Conservation (phyloP, 164 flowering plant species). For the Kingdonia uniflora region DNA sequence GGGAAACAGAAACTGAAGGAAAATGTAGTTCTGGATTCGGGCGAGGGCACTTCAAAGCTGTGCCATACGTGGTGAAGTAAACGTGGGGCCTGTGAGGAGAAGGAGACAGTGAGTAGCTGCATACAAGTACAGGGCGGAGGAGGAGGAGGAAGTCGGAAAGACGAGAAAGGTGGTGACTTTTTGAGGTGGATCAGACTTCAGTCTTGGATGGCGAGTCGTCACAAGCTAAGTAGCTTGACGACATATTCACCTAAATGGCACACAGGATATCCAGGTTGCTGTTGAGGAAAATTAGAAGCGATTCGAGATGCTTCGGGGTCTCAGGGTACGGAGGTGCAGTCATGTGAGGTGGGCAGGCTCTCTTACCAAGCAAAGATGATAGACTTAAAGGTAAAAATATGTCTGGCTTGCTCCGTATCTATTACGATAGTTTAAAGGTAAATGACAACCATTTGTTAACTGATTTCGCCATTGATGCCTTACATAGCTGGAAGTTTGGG, state of each 20-base stretch:
- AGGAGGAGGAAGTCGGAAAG: conserved; percentile 24
- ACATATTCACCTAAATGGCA: conserved; percentile 34
- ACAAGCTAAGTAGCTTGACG: conserved; percentile 37
- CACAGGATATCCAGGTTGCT: conserved; percentile 65
- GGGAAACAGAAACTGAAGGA: conserved; percentile 16
- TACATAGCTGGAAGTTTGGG: no score
- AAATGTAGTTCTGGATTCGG: conserved; percentile 1
- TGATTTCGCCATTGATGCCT: no score
- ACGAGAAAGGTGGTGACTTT: conserved; percentile 57
- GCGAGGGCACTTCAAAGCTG: conserved; percentile 39
- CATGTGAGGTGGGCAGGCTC: conserved; percentile 67
- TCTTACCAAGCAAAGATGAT: conserved; percentile 47
- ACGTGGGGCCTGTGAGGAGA: conserved; percentile 8
- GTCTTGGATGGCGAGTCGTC: conserved; percentile 44
- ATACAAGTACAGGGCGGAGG: conserved; percentile 13
- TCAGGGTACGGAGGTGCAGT: conserved; percentile 60
- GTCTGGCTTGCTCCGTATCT: no score
- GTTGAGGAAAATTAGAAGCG: conserved; percentile 71
- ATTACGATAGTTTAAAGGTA: no score
- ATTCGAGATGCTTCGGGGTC: conserved; percentile 62
- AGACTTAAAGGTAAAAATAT: conserved; percentile 65
- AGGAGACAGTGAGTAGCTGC: conserved; percentile 23
- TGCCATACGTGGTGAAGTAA: conserved; percentile 18
- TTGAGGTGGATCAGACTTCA: conserved; percentile 37
- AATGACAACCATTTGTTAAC: no score